Evolutionary conservation across 306 rosid species (phyloP).

Genomic region (Quercus cerris): DNA sequence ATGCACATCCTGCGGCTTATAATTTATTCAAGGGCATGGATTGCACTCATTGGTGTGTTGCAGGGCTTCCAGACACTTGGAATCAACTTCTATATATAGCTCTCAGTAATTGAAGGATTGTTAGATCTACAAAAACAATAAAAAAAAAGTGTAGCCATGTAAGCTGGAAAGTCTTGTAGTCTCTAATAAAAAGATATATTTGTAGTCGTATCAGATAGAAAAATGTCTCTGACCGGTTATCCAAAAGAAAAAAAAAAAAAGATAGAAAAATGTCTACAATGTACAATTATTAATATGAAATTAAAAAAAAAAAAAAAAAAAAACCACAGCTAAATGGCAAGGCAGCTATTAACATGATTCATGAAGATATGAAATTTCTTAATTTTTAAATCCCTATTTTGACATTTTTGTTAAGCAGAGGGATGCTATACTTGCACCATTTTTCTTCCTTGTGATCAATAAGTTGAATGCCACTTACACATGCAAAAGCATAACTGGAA

Average conservation of each 20-base stretch:
- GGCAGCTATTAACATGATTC: no score
- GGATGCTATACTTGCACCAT: no score
- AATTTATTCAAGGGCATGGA: conserved; percentile 58
- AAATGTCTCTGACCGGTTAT: neutral
- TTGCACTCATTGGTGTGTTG: conserved; percentile 79
- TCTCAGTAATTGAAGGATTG: conserved; percentile 5
- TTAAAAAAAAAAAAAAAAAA: no score
- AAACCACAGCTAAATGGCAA: no score
- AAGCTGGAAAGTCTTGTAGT: neutral
- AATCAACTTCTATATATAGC: conserved; percentile 41
- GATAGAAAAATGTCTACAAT: neutral
- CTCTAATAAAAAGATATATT: neutral
- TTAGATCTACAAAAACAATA: neutral
- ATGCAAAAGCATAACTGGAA: no score
- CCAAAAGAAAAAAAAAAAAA: neutral
- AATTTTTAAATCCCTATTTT: no score
- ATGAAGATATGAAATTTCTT: no score
- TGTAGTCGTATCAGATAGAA: neutral
- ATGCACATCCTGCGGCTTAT: conserved; percentile 55
- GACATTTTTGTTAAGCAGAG: no score
- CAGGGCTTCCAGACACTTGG: conserved; percentile 76
- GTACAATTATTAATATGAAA: neutral
- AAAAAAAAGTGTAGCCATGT: neutral
- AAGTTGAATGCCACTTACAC: no score
- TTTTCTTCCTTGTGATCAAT: no score